A percentile compares a stretch with the other conserved stretches of the same genome.
phyloP scores from a whole-genome alignment of 2,329 filamentous ascomycete species.

The Tolypocladium tundrense region DNA sequence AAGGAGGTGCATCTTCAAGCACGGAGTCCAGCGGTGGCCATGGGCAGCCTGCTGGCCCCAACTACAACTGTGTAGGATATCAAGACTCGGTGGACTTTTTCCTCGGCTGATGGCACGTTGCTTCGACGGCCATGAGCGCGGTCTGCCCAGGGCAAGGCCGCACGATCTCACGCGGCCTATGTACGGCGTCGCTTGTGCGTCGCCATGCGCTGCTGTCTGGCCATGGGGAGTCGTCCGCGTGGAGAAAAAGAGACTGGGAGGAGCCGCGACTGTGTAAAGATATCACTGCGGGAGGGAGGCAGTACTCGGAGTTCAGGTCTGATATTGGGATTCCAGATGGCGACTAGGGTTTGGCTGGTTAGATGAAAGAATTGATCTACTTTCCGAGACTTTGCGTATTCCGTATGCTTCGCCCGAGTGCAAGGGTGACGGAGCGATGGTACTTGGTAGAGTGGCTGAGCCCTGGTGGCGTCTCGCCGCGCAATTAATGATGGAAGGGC shows the following conservation, averaged over 20 bases:
- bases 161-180: neutral
- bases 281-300: neutral
- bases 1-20: constrained; percentile 17
- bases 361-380: neutral
- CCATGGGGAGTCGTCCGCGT: neutral
- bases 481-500: neutral
- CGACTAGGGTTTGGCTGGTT: neutral
- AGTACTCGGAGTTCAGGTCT: constrained; percentile 3
- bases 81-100: neutral
- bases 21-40: constrained; percentile 8
- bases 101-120: neutral
- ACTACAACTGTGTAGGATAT: neutral
- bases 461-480: neutral
- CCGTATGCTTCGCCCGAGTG: neutral
- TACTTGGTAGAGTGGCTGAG: neutral
- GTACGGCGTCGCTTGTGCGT: neutral
- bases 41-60: constrained; percentile 5
- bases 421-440: neutral
- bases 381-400: neutral
- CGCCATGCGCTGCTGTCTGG: neutral
- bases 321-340: constrained; percentile 1
- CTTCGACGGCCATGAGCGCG: neutral
- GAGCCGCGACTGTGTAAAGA: neutral
- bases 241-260: neutral
- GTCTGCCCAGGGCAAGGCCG: neutral